These are phyloP conservation scores for Phyllosticta paracitricarpa DNA, from an alignment of 2,329 filamentous ascomycete genomes.

Conservation along the genomic window DNA sequence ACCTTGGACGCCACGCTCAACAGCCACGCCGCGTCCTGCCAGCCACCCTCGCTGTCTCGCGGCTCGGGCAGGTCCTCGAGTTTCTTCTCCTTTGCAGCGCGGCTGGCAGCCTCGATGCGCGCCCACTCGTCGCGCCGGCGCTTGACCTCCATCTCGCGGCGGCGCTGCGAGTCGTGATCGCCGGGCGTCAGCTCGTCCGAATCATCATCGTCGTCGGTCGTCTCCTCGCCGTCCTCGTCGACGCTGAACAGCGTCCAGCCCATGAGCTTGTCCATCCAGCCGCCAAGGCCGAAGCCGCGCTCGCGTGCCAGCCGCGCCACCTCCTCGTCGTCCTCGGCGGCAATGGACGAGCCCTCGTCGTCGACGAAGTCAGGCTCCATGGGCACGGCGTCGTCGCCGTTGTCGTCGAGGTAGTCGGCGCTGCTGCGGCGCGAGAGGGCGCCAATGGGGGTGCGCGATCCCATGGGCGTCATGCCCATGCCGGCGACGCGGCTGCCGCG, in stretches of 20 bases:
- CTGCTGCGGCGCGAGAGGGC: not conserved
- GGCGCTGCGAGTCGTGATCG: conserved; percentile 18
- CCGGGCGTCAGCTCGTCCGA: conserved; percentile 19
- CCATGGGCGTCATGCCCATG: conserved; percentile 1
- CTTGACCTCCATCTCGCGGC: conserved; percentile 25
- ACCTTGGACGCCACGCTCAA: conserved; percentile 43
- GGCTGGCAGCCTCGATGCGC: conserved; percentile 2
- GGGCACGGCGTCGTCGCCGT: conserved; percentile 13
- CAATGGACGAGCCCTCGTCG: conserved; percentile 23
- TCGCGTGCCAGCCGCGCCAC: conserved; percentile 41
- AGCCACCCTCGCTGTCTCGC: conserved; percentile 35
- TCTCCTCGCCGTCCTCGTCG: conserved; percentile 39
- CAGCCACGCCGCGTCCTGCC: conserved; percentile 50
- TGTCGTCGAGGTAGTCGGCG: conserved; percentile 12
- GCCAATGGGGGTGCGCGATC: not conserved
- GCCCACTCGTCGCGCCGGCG: conserved; percentile 22
- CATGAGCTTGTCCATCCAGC: conserved; percentile 48
- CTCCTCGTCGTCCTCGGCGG: conserved; percentile 41
- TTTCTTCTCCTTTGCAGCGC: conserved; percentile 15
- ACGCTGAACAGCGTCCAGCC: conserved; percentile 48
- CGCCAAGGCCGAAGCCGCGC: conserved; percentile 45
- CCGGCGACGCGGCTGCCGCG: conserved; percentile 6
- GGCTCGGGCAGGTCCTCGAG: conserved; percentile 10
- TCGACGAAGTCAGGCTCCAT: conserved; percentile 41
- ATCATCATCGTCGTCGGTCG: conserved; percentile 20